These are phyloP conservation scores for Talaromyces liani DNA, from an alignment of 495 filamentous ascomycete genomes.

Conservation along the genomic window DNA sequence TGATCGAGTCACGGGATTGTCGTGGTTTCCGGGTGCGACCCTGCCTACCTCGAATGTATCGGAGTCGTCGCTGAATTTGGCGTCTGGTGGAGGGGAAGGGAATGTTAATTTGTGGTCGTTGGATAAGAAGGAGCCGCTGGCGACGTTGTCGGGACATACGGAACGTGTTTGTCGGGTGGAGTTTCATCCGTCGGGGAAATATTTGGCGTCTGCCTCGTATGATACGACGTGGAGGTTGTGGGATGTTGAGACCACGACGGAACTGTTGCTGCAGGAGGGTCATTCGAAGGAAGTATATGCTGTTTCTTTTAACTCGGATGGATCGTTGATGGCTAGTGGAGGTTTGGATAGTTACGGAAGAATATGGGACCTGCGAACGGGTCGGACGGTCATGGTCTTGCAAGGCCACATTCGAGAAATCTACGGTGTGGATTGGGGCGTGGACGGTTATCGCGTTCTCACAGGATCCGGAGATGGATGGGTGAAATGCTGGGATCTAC, in stretches of 20 bases:
- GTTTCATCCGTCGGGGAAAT: constrained; percentile 87
- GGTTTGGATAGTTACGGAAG: constrained; percentile 91
- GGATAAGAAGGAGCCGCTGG: constrained; percentile 69
- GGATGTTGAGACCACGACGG: constrained; percentile 80
- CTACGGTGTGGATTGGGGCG: constrained; percentile 84
- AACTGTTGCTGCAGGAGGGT: constrained; percentile 87
- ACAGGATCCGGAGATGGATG: constrained; percentile 91
- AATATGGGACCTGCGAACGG: constrained; percentile 94
- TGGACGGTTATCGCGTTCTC: constrained; percentile 81
- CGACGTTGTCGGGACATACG: constrained; percentile 78
- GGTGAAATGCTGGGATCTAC: constrained; percentile 95
- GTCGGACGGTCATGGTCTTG: constrained; percentile 90
- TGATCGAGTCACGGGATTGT: constrained; percentile 79
- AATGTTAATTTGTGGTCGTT: constrained; percentile 88
- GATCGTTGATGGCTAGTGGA: constrained; percentile 80
- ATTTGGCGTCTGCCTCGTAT: constrained; percentile 86
- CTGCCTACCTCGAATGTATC: constrained; percentile 61
- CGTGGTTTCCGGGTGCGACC: constrained; percentile 85
- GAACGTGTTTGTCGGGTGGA: constrained; percentile 86
- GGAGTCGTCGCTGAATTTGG: constrained; percentile 69
- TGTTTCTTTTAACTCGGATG: constrained; percentile 81
- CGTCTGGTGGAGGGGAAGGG: constrained; percentile 86
- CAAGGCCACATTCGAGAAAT: constrained; percentile 93
- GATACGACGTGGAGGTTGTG: constrained; percentile 97
- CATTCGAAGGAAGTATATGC: constrained; percentile 89